Conservation (phyloP, 1,139 yeast species). For the Geotrichum klebahnii region DNA sequence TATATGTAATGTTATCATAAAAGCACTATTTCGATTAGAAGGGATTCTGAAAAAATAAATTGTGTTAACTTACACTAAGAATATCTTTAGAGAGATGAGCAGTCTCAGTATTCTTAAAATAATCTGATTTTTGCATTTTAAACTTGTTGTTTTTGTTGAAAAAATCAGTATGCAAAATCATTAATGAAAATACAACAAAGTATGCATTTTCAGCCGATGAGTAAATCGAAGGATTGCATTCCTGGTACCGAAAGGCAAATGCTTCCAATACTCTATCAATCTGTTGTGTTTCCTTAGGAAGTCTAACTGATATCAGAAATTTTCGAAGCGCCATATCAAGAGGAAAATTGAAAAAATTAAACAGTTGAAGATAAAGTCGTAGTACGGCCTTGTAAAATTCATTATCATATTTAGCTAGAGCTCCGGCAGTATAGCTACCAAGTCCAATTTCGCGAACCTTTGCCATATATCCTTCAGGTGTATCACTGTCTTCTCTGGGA, state of each 20-base stretch:
- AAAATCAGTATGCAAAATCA: constrained; percentile 65
- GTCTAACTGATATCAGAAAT: constrained; percentile 50
- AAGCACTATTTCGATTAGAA: constrained; percentile 42
- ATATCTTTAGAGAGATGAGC: constrained; percentile 42
- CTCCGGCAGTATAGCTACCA: constrained; percentile 41
- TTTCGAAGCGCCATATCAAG: constrained; percentile 59
- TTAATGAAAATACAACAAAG: constrained; percentile 54
- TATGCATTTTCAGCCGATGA: constrained; percentile 50
- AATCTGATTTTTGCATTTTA: constrained; percentile 61
- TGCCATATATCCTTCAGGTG: constrained; percentile 39
- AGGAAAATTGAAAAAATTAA: constrained; percentile 52
- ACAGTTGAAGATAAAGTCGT: constrained; percentile 40
- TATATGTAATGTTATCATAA: constrained; percentile 58
- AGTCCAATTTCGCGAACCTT: constrained; percentile 36
- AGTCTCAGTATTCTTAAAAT: constrained; percentile 44
- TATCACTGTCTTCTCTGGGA: constrained; percentile 36
- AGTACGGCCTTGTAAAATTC: constrained; percentile 42
- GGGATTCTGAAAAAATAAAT: constrained; percentile 27
- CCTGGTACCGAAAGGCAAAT: constrained; percentile 49
- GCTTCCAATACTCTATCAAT: constrained; percentile 59
- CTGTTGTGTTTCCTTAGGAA: constrained; percentile 68
- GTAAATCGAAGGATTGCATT: constrained; percentile 42
- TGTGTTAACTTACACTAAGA: constrained; percentile 35
- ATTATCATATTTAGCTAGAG: constrained; percentile 41
- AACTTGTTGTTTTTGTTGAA: constrained; percentile 60